Evolutionary conservation across 305 asterid species (phyloP), one percentile per base, ranked within the genome.

Genomic region (Ruellia speciosa): DNA sequence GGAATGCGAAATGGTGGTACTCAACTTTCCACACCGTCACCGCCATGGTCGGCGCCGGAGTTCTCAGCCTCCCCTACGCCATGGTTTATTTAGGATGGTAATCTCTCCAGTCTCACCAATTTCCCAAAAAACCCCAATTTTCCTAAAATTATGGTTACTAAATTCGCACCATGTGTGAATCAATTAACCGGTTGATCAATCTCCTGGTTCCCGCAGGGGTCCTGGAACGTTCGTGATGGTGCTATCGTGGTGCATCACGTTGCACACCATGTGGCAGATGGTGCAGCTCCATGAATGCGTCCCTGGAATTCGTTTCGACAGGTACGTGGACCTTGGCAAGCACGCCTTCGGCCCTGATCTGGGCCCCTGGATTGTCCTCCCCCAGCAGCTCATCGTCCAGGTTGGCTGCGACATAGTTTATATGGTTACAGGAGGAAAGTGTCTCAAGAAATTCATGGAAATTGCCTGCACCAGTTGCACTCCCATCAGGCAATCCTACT

Each of bases 21-120:
- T 74, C 94, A 7, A 82, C 97, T 3, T 88, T 88, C 56, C 97
- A 88, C 82, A 80, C 95, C 0, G 97, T 88, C 67, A 88, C 97
- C 8, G 95, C 96, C 63, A 88, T 88, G 96, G 95, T 85, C 59
- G 96, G 95, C 3, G 95, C 96, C 15, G 97, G 97, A 24, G 97
- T 86, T 56, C 97, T 88, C 65, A 84, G 94, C 79, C 64, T 88
- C 62, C 95, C 97, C 1, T 83, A 84, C 58, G 95, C 97, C 81
- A 88, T 88, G 97, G 88, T 95, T 28, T 86, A 84, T 72, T 79
- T 88, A 48, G 95, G 95, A 72, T 88, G 96, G 96, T 88, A 84
- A 0, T 9, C n/a, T 9, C 60, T 11, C 5, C 9, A 11, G 35
- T 14, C 13, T n/a, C 11, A 12, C 34, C 34, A 10, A 37, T 1